Evolutionary conservation across 1,284 basidiomycete genomes (phyloP), one percentile per base, ranked within the genome.

Genomic region (Vanrija pseudolonga): DNA sequence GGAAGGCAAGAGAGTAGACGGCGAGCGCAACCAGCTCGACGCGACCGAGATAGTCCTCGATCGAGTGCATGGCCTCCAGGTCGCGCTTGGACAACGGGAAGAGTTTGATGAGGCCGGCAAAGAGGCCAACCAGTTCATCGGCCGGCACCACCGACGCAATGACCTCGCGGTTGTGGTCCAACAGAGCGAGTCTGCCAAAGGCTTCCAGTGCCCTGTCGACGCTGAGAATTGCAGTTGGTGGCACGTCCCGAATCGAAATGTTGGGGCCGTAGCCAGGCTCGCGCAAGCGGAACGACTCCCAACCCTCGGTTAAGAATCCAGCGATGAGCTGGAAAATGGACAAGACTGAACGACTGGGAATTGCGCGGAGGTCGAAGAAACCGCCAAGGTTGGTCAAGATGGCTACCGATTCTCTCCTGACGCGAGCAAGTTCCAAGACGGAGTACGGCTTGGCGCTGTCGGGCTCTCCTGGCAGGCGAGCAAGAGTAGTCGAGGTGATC

Each of bases 1-100:
- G 79, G 80, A 93, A 97, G 8, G 87, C 85, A 56, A 98, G 78
- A 36, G 87, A 86, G 78, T 96, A 97, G 39, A 96, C 81, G 17
- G 83, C 83, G 79, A 94, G 84, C 19, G 88, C 80, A 42, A 83
- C 77, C 56, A 88, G 86, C 77, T 95, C 90, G 60, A 88, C 77
- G 72, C 90, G 89, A 40, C 85, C 84, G 43, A 94, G 76, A 82
- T 89, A 89, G 19, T 80, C 66, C 57, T 82, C 80, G 36, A 77
- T 72, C 47, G 87, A 84, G 40, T 62, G 55, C 60, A 86, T 77
- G 46, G 79, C 77, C 56, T 77, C 81, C 66, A 90, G 90, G 72
- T 97, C 92, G 32, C 80, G 74, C 56, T 88, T 85, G 19, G 83
- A 78, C 54, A 94, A 76, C 6, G 94, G 95, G 19, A 98, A 80